phyloP scores from a whole-genome alignment of 2,329 filamentous ascomycete genomes.

The Seiridium cupressi region DNA sequence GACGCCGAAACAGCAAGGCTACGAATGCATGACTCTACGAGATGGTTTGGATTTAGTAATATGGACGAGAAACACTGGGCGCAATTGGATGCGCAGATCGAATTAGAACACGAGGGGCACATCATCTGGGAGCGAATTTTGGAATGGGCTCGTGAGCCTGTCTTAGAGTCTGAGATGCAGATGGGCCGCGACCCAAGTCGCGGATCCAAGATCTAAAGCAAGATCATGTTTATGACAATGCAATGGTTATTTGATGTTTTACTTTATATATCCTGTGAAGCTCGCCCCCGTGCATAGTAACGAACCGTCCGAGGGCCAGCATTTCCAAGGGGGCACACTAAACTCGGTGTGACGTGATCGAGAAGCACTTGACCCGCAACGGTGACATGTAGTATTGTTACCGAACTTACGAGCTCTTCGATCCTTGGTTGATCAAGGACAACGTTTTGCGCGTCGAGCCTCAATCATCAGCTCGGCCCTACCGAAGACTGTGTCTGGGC shows the following conservation, averaged over 20 bases:
- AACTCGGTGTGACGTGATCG: too few relatives aligned
- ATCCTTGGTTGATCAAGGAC: not conserved
- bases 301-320: too few relatives aligned
- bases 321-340: too few relatives aligned
- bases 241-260: too few relatives aligned
- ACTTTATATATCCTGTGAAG: too few relatives aligned
- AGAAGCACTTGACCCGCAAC: too few relatives aligned
- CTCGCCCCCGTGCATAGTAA: not conserved
- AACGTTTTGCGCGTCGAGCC: not conserved
- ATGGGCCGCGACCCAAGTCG: conserved; percentile 3
- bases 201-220: not conserved
- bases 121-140: conserved; percentile 34
- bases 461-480: not conserved
- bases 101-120: conserved; percentile 32
- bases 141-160: conserved; percentile 21
- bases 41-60: conserved; percentile 35
- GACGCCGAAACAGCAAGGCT: conserved; percentile 35
- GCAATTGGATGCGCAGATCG: conserved; percentile 24
- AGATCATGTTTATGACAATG: too few relatives aligned
- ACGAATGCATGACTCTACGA: conserved; percentile 31
- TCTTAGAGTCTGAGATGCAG: conserved; percentile 10
- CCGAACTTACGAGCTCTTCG: too few relatives aligned
- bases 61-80: conserved; percentile 27
- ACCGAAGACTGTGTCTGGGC: not conserved
- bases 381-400: too few relatives aligned